A percentile compares a stretch with the other conserved stretches of the same genome.
Conservation (phyloP, 352 stramenopile genomes). For the Phytopythium kandeliae region DNA sequence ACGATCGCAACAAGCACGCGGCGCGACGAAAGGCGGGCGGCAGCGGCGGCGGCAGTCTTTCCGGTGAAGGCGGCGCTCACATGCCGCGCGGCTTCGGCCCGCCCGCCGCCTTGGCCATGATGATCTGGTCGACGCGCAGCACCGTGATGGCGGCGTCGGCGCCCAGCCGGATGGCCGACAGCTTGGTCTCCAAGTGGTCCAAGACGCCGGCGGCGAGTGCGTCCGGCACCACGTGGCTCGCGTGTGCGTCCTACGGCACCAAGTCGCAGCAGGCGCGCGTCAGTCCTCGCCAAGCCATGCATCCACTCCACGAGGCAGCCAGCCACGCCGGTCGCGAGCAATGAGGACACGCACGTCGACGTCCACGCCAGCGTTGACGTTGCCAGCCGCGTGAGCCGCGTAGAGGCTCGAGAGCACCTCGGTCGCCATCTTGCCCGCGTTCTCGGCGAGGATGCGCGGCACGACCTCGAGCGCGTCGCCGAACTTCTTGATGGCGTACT, state of each 20-base stretch:
- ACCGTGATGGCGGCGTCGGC: conserved; percentile 98
- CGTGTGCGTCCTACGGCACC: conserved; percentile 46
- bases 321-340: conserved; percentile 5
- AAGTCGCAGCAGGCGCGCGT: no score
- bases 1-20: conserved; percentile 25
- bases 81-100: conserved; percentile 90
- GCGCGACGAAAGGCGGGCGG: conserved; percentile 18
- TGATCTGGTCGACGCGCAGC: conserved; percentile 99
- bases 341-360: conserved; percentile 71
- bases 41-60: no score
- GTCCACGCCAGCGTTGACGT: conserved; percentile 91
- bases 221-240: conserved; percentile 80
- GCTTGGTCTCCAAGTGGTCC: conserved; percentile 96
- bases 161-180: conserved; percentile 95
- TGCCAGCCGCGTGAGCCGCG: conserved; percentile 91
- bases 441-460: conserved; percentile 97
- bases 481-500: conserved; percentile 99
- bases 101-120: conserved; percentile 97
- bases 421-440: conserved; percentile 94
- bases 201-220: conserved; percentile 73
- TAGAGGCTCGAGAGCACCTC: conserved; percentile 93
- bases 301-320: conserved; percentile 15
- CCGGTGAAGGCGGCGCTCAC: conserved; percentile 9
- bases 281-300: no score
- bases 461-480: conserved; percentile 98